Evolutionary conservation across 306 rosid species (phyloP).

Genomic region (Trifolium repens): DNA sequence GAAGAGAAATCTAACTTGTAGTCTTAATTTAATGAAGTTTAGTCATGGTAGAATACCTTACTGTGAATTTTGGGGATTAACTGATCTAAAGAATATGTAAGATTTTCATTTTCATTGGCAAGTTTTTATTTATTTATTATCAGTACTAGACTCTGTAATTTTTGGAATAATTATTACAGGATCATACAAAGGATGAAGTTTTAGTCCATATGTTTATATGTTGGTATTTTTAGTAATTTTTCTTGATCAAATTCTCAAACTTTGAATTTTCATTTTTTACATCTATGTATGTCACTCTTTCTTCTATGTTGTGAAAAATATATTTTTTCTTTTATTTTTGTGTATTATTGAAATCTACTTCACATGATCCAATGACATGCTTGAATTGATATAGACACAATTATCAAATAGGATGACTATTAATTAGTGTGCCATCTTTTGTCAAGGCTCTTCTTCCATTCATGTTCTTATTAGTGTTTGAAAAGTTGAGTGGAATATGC

Average conservation of each 20-base stretch:
- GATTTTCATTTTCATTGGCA: slow-evolving; percentile 46
- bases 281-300: background rate
- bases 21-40: slow-evolving; percentile 37
- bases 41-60: slow-evolving; percentile 49
- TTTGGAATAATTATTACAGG: slow-evolving; percentile 38
- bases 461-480: too few relatives aligned
- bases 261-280: background rate
- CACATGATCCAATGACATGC: too few relatives aligned
- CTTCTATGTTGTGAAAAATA: too few relatives aligned
- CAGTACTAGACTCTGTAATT: slow-evolving; percentile 48
- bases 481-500: too few relatives aligned
- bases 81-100: slow-evolving; percentile 33
- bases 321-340: too few relatives aligned
- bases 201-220: slow-evolving; percentile 11
- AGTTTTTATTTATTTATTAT: slow-evolving; percentile 30
- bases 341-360: too few relatives aligned
- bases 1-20: slow-evolving; percentile 35
- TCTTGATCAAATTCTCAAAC: background rate
- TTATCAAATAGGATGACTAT: too few relatives aligned
- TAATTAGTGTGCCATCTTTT: too few relatives aligned
- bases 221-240: background rate
- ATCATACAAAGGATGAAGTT: slow-evolving; percentile 41
- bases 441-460: too few relatives aligned
- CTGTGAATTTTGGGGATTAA: slow-evolving; percentile 58
- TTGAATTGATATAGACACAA: too few relatives aligned